Evolutionary conservation across 176 grass and related monocot genomes (phyloP).

Genomic region (Stipa capillata): DNA sequence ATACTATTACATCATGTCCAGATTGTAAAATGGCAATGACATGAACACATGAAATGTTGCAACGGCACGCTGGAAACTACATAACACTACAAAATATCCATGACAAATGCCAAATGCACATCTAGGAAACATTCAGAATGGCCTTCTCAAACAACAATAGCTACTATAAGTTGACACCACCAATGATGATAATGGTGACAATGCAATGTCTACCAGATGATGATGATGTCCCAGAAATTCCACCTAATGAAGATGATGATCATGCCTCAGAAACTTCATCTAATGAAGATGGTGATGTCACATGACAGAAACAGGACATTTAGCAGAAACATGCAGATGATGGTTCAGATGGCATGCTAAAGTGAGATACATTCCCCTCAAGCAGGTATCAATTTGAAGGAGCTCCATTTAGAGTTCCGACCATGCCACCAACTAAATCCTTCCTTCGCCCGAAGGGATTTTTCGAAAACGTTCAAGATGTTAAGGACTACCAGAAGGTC

Average conservation of each 20-base stretch:
- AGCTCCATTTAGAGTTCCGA: conserved; percentile 37
- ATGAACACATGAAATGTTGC: conserved; percentile 30
- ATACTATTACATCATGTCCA: conserved; percentile 43
- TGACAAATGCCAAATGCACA: conserved; percentile 45
- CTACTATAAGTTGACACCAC: conserved; percentile 17
- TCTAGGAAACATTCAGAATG: conserved; percentile 30
- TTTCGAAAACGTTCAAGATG: conserved; percentile 66
- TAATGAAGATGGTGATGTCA: conserved; percentile 48
- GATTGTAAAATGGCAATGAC: conserved; percentile 23
- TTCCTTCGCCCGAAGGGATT: conserved; percentile 95
- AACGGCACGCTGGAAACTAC: conserved; percentile 12
- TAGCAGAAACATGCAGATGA: conserved; percentile 53
- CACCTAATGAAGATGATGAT: conserved; percentile 51
- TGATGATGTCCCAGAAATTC: conserved; percentile 28
- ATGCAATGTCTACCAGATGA: conserved; percentile 58
- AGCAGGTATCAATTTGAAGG: conserved; percentile 32
- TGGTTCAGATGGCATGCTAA: conserved; percentile 49
- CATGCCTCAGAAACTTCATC: conserved; percentile 24
- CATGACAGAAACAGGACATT: conserved; percentile 40
- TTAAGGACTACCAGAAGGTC: conserved; percentile 41
- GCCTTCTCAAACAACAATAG: conserved; percentile 25
- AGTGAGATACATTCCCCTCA: conserved; percentile 59
- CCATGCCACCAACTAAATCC: conserved; percentile 44
- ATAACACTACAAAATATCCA: conserved; percentile 27
- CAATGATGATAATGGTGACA: conserved; percentile 42